Percentiles rank a stretch among this genome's conserved stretches.
Evolutionary conservation across 805 yeast species (phyloP).

Genomic region (Candida mattraensis): DNA sequence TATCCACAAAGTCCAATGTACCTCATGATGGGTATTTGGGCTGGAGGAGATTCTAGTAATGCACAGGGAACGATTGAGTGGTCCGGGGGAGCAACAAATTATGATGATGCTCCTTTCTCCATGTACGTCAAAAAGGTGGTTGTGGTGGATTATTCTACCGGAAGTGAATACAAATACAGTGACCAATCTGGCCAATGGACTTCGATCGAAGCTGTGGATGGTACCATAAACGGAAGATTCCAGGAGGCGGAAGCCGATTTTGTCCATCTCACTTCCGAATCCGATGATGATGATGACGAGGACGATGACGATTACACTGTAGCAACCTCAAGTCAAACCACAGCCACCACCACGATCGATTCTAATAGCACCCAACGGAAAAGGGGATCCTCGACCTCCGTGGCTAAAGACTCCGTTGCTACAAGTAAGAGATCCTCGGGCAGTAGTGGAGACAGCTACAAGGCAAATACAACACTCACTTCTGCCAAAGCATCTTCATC

Average conservation of each 20-base stretch:
- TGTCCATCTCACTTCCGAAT: conserved; percentile 36
- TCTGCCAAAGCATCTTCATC: conserved; percentile 12
- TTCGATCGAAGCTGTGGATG: conserved; percentile 57
- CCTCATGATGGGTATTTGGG: conserved; percentile 70
- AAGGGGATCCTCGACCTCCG: conserved; percentile 11
- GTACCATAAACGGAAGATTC: conserved; percentile 61
- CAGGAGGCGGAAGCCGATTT: conserved; percentile 46
- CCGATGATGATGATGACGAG: conserved; percentile 1
- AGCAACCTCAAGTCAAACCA: conserved; percentile 7
- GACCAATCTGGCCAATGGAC: conserved; percentile 59
- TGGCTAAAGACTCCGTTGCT: conserved; percentile 11
- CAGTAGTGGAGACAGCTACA: conserved; percentile 2
- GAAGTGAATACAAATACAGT: conserved; percentile 53
- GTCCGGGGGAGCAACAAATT: conserved; percentile 80
- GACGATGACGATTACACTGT: conserved; percentile 5
- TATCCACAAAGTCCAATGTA: conserved; percentile 93
- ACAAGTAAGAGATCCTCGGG: conserved; percentile 14
- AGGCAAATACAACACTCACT: conserved; percentile 4
- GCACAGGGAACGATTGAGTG: conserved; percentile 70
- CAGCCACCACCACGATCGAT: conserved; percentile 4
- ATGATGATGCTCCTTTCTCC: conserved; percentile 62
- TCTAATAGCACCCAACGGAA: not conserved
- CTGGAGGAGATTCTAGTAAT: conserved; percentile 74
- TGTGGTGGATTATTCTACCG: conserved; percentile 72
- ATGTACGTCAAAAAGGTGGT: conserved; percentile 60